A percentile compares a stretch with the other conserved stretches of the same genome.
Evolutionary conservation across 2,329 filamentous ascomycete genomes (phyloP).

Genomic region (Aspergillus aculeatus): DNA sequence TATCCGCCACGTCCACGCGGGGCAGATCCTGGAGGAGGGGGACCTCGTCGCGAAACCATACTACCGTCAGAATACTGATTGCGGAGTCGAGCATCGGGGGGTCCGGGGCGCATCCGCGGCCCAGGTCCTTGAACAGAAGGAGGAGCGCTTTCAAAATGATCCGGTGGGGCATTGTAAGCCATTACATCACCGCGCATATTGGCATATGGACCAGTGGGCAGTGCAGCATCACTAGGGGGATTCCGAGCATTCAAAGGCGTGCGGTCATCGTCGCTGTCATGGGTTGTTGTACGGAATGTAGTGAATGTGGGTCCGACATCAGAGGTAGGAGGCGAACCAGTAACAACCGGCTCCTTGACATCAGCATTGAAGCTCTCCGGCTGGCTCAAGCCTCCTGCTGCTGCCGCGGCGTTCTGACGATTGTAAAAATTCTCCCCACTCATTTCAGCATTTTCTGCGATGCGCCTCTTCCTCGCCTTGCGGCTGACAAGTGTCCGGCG

Average conservation of each 20-base stretch:
- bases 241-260: constrained; percentile 39
- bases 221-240: constrained; percentile 28
- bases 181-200: constrained; percentile 29
- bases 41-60: constrained; percentile 44
- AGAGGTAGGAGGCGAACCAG: constrained; percentile 53
- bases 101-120: constrained; percentile 39
- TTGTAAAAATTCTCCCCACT: constrained; percentile 91
- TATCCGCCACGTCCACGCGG: constrained; percentile 59
- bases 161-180: constrained; percentile 33
- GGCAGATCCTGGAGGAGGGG: constrained; percentile 44
- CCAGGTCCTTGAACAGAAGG: constrained; percentile 27
- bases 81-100: constrained; percentile 45
- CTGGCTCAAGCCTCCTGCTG: constrained; percentile 18
- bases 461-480: constrained; percentile 88
- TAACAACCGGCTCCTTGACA: constrained; percentile 59
- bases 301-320: constrained; percentile 51
- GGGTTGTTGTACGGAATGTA: constrained; percentile 37
- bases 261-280: constrained; percentile 42
- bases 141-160: constrained; percentile 41
- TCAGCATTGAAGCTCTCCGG: constrained; percentile 42
- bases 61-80: constrained; percentile 50
- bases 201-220: constrained; percentile 29
- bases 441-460: constrained; percentile 95
- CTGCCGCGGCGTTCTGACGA: constrained; percentile 47
- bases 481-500: constrained; percentile 84